Base-by-base conservation (phyloP, 164 flowering plant species). In the Macadamia integrifolia region DNA sequence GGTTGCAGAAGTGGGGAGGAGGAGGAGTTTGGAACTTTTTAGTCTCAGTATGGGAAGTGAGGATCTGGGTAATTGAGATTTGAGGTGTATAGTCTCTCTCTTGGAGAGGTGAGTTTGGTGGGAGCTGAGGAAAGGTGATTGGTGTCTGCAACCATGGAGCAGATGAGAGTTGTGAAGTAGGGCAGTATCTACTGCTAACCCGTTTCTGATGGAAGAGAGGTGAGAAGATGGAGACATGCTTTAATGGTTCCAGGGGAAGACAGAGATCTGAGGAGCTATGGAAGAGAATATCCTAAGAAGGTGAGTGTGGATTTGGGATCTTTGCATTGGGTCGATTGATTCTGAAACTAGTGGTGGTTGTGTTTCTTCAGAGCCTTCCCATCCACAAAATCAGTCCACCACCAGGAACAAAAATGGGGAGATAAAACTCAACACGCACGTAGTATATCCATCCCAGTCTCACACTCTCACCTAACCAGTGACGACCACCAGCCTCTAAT, bases 181-280 rank as follows among this genome's bases (percentile, higher is more conserved):
- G 58, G 76, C 66, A 42, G 81, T 63, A 52, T 69, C 58, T 46
- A 74, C 64, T 17, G 70, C 66, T 50, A 62, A 40, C 9, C 71
- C 59, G 76, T 77, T 78, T 79, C 84, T 83, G 48, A 85, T 23
- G 35, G 85, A 79, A 68, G 83, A 84, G 42, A 80, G 72, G 74
- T 74, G 73, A 67, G 60, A 81, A 66, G 90, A 77, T 40, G 81
- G 55, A 83, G 80, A 76, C 90, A 86, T 89, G 76, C 53, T 74
- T 79, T 49, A 63, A 44, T 14, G 43, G 56, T 35, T 55, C 23
- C 23, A 23, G 42, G 63, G 31, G 66, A 67, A 53, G 31, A 49
- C 15, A 60, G 44, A 31, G 49, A 53, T 53, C n/a, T 53, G n/a
- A 58, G 23, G 55, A 61, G 61, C 53, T 23, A 18, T 32, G 52